Conservation (phyloP, 176 grass and related monocot genomes). For the Thalia dealbata region DNA sequence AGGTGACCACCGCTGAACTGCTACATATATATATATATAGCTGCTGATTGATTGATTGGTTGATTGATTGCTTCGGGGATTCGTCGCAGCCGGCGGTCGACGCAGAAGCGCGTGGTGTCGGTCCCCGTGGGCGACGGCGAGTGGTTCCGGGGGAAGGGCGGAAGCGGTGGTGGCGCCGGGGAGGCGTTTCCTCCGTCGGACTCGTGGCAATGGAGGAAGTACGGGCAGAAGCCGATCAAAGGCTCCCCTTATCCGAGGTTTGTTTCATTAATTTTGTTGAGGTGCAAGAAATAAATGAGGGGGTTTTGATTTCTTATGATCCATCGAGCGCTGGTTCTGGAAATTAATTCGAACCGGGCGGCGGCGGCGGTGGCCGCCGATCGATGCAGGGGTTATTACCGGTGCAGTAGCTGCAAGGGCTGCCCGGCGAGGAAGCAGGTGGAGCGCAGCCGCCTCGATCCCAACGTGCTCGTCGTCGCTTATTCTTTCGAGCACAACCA, state of each 20-base stretch:
- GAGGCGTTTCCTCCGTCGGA: slow-evolving; percentile 56
- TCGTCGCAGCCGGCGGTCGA: slow-evolving; percentile 31
- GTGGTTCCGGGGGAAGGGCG: slow-evolving; percentile 32
- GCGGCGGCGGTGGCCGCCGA: no score
- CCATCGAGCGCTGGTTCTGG: no score
- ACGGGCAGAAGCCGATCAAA: slow-evolving; percentile 96
- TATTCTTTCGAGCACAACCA: slow-evolving; percentile 22
- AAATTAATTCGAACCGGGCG: no score
- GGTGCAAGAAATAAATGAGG: no score
- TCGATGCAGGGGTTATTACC: slow-evolving; percentile 21
- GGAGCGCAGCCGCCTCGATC: slow-evolving; percentile 18
- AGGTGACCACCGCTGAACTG: no score
- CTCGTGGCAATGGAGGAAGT: slow-evolving; percentile 89
- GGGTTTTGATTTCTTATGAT: no score
- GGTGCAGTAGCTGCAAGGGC: slow-evolving; percentile 26
- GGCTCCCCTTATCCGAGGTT: slow-evolving; percentile 90
- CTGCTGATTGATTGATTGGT: no score
- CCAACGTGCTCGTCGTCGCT: slow-evolving; percentile 8
- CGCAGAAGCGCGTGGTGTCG: slow-evolving; percentile 68
- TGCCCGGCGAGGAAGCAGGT: slow-evolving; percentile 31
- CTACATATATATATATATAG: no score
- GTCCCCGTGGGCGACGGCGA: slow-evolving; percentile 46
- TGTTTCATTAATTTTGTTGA: slow-evolving; percentile 20
- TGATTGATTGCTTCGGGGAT: no score
- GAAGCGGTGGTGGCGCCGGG: slow-evolving; percentile 46